A percentile compares a stretch with the other conserved stretches of the same genome.
Conservation (phyloP, 257 asterid species). For the Nicotiana undulata region DNA sequence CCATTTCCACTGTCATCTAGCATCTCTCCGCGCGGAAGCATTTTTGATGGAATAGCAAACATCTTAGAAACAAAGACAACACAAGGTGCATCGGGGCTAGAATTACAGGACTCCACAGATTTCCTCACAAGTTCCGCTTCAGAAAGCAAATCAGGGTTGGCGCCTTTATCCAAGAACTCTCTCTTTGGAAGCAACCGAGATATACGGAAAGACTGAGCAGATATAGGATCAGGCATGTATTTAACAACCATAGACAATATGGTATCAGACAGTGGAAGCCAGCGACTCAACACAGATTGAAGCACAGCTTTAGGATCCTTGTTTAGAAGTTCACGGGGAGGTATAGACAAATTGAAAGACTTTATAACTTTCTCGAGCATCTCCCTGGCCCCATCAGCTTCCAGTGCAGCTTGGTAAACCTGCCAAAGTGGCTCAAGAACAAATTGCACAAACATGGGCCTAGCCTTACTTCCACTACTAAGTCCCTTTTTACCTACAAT, state of each 20-base stretch:
- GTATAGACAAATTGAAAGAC: slow-evolving; percentile 67
- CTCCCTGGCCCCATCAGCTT: slow-evolving; percentile 40
- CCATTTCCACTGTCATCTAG: slow-evolving; percentile 33
- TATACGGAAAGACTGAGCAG: slow-evolving; percentile 74
- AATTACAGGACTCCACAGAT: slow-evolving; percentile 75
- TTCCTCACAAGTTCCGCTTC: slow-evolving; percentile 66
- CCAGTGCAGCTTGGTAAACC: slow-evolving; percentile 65
- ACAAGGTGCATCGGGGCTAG: slow-evolving; percentile 62
- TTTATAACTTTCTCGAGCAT: slow-evolving; percentile 59
- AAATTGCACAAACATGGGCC: slow-evolving; percentile 86
- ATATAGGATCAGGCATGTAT: slow-evolving; percentile 66
- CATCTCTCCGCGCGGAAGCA: slow-evolving; percentile 86
- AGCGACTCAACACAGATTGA: slow-evolving; percentile 85
- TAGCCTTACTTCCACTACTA: slow-evolving; percentile 46
- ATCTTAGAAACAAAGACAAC: slow-evolving; percentile 87
- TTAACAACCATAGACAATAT: slow-evolving; percentile 72
- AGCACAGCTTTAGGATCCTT: slow-evolving; percentile 77
- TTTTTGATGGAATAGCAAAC: slow-evolving; percentile 79
- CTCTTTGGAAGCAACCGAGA: slow-evolving; percentile 76
- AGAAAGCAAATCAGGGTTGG: slow-evolving; percentile 41
- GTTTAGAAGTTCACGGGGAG: slow-evolving; percentile 77
- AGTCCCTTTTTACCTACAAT: slow-evolving; percentile 72
- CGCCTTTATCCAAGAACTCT: slow-evolving; percentile 26
- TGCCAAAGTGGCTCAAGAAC: slow-evolving; percentile 88
- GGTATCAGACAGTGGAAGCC: slow-evolving; percentile 84